Conservation (phyloP, 106 monocot species). For the Posidonia australis region DNA sequence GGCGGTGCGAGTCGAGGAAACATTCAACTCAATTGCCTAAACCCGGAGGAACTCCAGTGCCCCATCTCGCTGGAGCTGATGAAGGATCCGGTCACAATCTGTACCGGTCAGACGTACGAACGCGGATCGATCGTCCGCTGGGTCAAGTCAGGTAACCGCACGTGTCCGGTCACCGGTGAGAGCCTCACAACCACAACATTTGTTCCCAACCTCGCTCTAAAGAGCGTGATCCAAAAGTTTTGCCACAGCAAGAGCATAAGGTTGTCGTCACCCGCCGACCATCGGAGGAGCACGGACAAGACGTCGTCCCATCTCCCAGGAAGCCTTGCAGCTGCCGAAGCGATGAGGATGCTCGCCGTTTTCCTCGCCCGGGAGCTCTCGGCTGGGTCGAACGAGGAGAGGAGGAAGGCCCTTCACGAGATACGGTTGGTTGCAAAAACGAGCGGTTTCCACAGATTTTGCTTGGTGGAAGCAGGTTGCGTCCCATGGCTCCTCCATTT, state of each 20-base stretch:
- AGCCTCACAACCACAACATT: constrained; percentile 11
- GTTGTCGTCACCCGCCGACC: no score
- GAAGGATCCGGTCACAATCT: constrained; percentile 71
- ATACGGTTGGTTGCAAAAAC: constrained; percentile 50
- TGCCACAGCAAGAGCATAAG: no score
- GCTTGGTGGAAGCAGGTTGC: constrained; percentile 55
- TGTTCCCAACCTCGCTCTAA: constrained; percentile 58
- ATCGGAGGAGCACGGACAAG: constrained; percentile 17
- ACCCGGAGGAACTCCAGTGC: constrained; percentile 44
- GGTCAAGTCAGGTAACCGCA: constrained; percentile 44
- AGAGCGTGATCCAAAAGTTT: constrained; percentile 30
- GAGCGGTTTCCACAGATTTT: constrained; percentile 34
- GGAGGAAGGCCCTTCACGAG: constrained; percentile 43
- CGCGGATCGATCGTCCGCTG: constrained; percentile 59
- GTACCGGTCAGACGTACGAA: constrained; percentile 89
- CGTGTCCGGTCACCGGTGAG: constrained; percentile 78
- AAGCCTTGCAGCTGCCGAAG: constrained; percentile 24
- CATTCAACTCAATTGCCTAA: constrained; percentile 7
- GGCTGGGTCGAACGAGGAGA: constrained; percentile 15
- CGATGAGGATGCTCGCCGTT: constrained; percentile 26
- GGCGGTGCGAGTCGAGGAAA: not conserved
- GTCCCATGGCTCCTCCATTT: constrained; percentile 51
- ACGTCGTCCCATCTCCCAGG: constrained; percentile 2
- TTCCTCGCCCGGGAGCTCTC: constrained; percentile 35
- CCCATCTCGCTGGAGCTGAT: constrained; percentile 86